Evolutionary conservation across 1,284 basidiomycete genomes (phyloP), one percentile per base, ranked within the genome.

Genomic region (Ustilago esculenta): DNA sequence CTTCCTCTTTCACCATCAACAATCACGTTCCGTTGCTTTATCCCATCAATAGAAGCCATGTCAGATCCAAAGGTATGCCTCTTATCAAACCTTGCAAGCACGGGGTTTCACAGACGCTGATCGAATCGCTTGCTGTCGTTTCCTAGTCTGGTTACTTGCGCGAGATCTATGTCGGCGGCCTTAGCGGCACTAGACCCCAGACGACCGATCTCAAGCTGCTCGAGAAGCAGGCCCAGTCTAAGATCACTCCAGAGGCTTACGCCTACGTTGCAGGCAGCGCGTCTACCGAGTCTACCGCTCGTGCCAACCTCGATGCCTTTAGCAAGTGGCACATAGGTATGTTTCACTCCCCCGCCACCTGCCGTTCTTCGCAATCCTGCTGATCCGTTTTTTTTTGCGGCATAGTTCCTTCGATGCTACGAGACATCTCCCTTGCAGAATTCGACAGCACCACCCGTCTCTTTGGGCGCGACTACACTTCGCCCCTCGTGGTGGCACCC

Each of bases 191-290:
- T 25, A 37, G 39, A 29, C 67, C 71, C 15, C 59, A 61, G 34
- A 75, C 73, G 9, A 73, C 66, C 30, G 49, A 66, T 12, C 35
- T 60, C 17, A 53, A 43, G 37, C 35, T 59, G n/a, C 68, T 77
- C 44, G 71, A 73, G 17, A 39, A 61, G 52, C 45, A 50, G 36
- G 76, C 75, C 0, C 47, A 60, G 35, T 46, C 54, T 18, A 72
- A 72, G 39, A 32, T 79, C 14, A 37, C 47, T 14, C 45, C 67
- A n/a, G 53, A 71, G 36, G 71, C 75, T 3, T 79, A 72, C 37
- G 58, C 54, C 30, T 77, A 79, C 29, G 76, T 77, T 12, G 75
- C 73, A 11, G 76, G 76, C 18, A 67, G 68, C 27, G 76, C 76
- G 15, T 67, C 68, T 10, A 67, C 53, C 29, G 73, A 75, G 43